Evolutionary conservation across 345 rosid genomes (phyloP), one percentile per base, ranked within the genome.

Genomic region (Heritiera littoralis): DNA sequence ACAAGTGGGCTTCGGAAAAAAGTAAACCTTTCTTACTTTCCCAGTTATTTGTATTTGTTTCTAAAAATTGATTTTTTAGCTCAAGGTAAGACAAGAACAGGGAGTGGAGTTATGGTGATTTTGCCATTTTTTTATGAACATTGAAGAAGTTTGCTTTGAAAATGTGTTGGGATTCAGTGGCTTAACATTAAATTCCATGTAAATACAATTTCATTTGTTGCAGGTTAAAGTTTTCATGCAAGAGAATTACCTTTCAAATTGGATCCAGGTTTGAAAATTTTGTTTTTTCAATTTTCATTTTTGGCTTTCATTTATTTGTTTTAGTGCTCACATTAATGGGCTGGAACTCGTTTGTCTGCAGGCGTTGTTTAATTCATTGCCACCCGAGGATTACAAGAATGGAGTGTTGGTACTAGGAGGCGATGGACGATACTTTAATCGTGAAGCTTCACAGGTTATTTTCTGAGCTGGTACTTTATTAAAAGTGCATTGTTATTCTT

Each of bases 281-380:
- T 23, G n/a, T 23, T 23, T 23, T 23, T 78, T 2, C 8, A 38
- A 79, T 74, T 20, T 18, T 6, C 45, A n/a, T 6, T 35, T 66
- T 51, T 74, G 82, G 60, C 13, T 12, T 65, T 67, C 60, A 12
- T 66, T 79, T 48, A 78, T 32, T 58, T 30, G 38, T 59, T 54
- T 69, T 15, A 55, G 6, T 77, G 61, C 71, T 20, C 52, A 9
- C 46, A 55, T 77, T 83, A 63, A 63, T 58, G 52, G 20, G 56
- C 67, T 77, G 74, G 75, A 48, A 14, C 75, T 76, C 61, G 48
- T 74, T 17, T 18, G 69, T 78, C 58, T 80, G 67, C 79, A 96
- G 98, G 94, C 99, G 59, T 84, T 96, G 86, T 92, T 94, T 83
- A 86, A 89, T 86, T 94, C 97, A 56, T 88, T 94, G 88, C 94